phyloP scores from a whole-genome alignment of 2,329 filamentous ascomycete genomes.

The Penicillium decumbens region DNA sequence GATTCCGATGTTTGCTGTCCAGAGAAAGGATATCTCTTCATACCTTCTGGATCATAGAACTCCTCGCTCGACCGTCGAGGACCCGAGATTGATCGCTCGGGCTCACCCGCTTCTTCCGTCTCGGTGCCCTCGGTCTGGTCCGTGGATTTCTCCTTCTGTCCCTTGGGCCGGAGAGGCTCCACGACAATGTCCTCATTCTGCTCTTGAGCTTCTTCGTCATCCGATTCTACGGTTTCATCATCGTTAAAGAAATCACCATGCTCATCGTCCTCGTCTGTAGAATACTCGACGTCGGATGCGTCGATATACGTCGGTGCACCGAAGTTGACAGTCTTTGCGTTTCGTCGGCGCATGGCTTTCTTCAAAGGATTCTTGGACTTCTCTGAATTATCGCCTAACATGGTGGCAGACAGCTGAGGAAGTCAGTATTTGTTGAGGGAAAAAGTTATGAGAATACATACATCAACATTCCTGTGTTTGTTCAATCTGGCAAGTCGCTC shows the following conservation, averaged over 20 bases:
- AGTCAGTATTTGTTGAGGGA: conserved; percentile 15
- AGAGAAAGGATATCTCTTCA: conserved; percentile 5
- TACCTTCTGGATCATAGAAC: conserved; percentile 50
- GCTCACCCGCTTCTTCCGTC: conserved; percentile 22
- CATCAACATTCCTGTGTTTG: conserved; percentile 97
- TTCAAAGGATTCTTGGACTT: conserved; percentile 80
- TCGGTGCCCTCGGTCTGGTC: conserved; percentile 23
- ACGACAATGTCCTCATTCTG: conserved; percentile 41
- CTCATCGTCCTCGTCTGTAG: conserved; percentile 66
- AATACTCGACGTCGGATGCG: conserved; percentile 82
- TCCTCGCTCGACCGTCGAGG: conserved; percentile 60
- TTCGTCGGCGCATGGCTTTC: conserved; percentile 74
- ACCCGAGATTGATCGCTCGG: conserved; percentile 34
- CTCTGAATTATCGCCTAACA: conserved; percentile 68
- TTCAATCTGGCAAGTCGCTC: conserved; percentile 90
- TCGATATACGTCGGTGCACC: conserved; percentile 81
- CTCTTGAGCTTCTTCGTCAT: conserved; percentile 31
- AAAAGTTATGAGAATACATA: conserved; percentile 46
- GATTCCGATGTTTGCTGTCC: neutral
- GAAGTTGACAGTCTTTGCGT: conserved; percentile 83
- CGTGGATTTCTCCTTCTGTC: conserved; percentile 33
- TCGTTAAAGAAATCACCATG: conserved; percentile 45
- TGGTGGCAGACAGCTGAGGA: conserved; percentile 60
- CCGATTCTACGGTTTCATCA: conserved; percentile 45
- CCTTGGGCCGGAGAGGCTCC: conserved; percentile 43